Base-by-base conservation (phyloP, 345 rosid species). In the sweet orange (Citrus sinensis) region DNA sequence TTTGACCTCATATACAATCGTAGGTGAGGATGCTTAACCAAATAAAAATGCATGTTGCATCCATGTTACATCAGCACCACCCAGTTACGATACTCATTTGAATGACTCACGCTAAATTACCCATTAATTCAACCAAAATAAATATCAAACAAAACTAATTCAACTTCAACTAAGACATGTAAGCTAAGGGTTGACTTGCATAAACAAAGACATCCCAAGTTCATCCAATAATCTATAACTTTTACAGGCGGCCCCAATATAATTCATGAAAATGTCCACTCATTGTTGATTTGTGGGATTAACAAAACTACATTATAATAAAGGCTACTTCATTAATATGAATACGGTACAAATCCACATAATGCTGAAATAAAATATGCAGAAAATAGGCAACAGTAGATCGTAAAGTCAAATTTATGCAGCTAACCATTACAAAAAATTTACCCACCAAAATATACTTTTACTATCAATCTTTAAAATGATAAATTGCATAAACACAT, bases 161-260 rank as follows among this genome's bases (percentile, higher is more conserved):
- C 59, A 73, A 54, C 54, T 29, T 8, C 24, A 54, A 19, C 40
- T 7, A 71, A 30, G 27, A 40, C 71, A 67, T 34, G 49, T 61
- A 71, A 64, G 71, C 54, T 66, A 24, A 63, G 22, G 54, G 61
- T 79, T 80, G 83, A 85, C 82, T 54, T 71, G 24, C 59, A 81
- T 20, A 63, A 80, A 79, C 39, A 76, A 73, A 69, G 79, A 71
- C 71, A 27, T 67, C 69, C 75, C 71, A 78, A 49, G 84, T 46
- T 46, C 73, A 85, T 51, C 78, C 56, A 73, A 76, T 37, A 81
- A 66, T 25, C 20, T 29, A 71, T 5, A 54, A 59, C 17, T 37
- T 75, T 60, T 68, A 56, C 76, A 80, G 34, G 46, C 35, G 20
- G 74, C 30, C 34, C 70, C 69, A 49, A 74, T 42, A 14, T 58